Evolutionary conservation across 805 yeast genomes (phyloP), one percentile per base, ranked within the genome.

Genomic region (Kluyveromyces starmeri): DNA sequence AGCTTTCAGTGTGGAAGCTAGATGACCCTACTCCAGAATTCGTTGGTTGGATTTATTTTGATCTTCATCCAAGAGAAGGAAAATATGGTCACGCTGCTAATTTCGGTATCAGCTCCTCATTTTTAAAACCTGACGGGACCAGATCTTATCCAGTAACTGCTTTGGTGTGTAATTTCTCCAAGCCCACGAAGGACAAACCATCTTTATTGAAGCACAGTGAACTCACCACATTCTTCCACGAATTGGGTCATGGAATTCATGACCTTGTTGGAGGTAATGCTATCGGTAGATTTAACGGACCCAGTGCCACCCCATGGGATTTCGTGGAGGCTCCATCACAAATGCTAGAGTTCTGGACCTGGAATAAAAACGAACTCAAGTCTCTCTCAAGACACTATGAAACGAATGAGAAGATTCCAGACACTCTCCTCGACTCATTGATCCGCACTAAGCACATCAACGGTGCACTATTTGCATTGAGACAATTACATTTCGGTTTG

Each of bases 301-400:
- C 67, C 14, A 78, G 88, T 20, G 65, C 71, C 25, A 89, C 82
- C 28, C 75, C 81, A 24, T 69, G 92, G 70, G 95, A 84, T 60
- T 84, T 84, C 60, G 94, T 84, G 32, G 95, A 84, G 59, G 83
- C 89, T 39, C 95, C 95, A 18, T 83, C 94, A 1, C 95, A 84
- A 62, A 73, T 84, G 77, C 65, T 84, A 47, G 95, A 84, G 58
- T 81, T 75, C 56, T 84, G 92, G 84, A 79, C 88, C 24, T 84
- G 95, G 94, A 71, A 78, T 35, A 67, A 67, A 35, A 61, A 67
- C 25, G 78, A 75, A 55, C 63, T 84, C 43, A 68, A 64, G 45
- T 50, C 53, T 7, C 59, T 84, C 35, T 77, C 89, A 0, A 64
- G 71, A 14, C 95, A 84, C 55, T 83, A 79, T 53, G 61, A 69